Evolutionary conservation across 2,329 filamentous ascomycete genomes (phyloP), one percentile per base, ranked within the genome.

Genomic region (Cladosporium sp.): DNA sequence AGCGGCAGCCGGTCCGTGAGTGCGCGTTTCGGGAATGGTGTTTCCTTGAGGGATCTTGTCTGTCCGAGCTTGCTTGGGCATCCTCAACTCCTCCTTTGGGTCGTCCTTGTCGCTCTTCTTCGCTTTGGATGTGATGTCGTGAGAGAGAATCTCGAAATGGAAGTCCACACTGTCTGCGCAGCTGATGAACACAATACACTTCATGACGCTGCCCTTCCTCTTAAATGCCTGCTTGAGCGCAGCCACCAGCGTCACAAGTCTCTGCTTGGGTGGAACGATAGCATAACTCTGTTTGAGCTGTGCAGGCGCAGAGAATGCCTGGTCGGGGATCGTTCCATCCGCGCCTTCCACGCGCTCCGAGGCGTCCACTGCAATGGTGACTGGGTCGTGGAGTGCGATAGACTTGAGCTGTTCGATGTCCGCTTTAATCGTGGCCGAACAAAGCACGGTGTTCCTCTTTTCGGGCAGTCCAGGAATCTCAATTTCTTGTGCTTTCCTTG

Each of bases 101-200:
- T 64, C 44, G 28, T 64, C 36, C 36, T 65, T 65, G 28, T 73
- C 70, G n/a, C 73, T 65, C 52, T 68, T 24, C 72, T 69, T 66
- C 24, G 11, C 60, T n/a, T 77, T 79, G 10, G 81, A 88, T 21
- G 67, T 41, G 36, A 75, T 69, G 59, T 79, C 78, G 21, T 79
- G 80, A 7, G 84, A 89, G 66, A 99, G 86, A 3, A 97, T 81
- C 68, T 96, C 91, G 76, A 93, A 98, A 77, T 98, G 94, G 73
- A 97, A 99, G 76, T 99, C 93, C 67, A 98, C 95, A 1, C 92
- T 95, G 77, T 99, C 95, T 24, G 95, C 93, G 74, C 95, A 99
- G 12, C 94, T 97, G 59, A 99, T 91, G 80, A 99, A 99, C 41
- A 99, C 85, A 68, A 99, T 97, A 26, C 91, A 92, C 79, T 99